Conservation (phyloP, 2,329 filamentous ascomycete species). For the Thermomyces lanuginosus region DNA sequence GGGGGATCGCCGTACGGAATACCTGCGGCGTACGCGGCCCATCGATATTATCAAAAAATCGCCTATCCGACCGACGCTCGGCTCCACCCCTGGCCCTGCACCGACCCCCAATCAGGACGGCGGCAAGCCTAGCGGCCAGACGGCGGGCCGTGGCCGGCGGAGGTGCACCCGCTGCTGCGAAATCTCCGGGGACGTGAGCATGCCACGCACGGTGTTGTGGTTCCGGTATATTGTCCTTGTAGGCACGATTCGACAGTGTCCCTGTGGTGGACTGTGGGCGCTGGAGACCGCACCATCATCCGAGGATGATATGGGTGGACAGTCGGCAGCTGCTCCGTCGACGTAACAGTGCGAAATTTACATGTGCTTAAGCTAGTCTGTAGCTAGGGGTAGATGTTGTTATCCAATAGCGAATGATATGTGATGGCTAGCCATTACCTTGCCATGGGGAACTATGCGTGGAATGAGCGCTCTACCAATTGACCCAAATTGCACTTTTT, state of each 20-base stretch:
- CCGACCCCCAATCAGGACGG: constrained; percentile 2
- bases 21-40: constrained; percentile 45
- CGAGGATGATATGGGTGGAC: too few relatives aligned
- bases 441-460: too few relatives aligned
- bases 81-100: constrained; percentile 1
- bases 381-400: not conserved
- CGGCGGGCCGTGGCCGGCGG: too few relatives aligned
- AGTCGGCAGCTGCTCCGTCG: too few relatives aligned
- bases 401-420: not conserved
- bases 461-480: too few relatives aligned
- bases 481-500: not conserved
- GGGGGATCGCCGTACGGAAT: constrained; percentile 39
- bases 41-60: constrained; percentile 41
- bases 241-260: constrained; percentile 21
- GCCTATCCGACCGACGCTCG: constrained; percentile 11
- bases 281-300: constrained; percentile 13
- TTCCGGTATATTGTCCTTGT: constrained; percentile 24
- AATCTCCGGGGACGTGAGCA: constrained; percentile 47
- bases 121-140: constrained; percentile 5
- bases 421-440: too few relatives aligned
- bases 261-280: constrained; percentile 27
- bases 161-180: constrained; percentile 45
- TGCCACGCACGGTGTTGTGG: constrained; percentile 19
- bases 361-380: too few relatives aligned
- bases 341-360: too few relatives aligned